Evolutionary conservation across 805 yeast genomes (phyloP), one percentile per base, ranked within the genome.

Genomic region (Ogataea zsoltii): DNA sequence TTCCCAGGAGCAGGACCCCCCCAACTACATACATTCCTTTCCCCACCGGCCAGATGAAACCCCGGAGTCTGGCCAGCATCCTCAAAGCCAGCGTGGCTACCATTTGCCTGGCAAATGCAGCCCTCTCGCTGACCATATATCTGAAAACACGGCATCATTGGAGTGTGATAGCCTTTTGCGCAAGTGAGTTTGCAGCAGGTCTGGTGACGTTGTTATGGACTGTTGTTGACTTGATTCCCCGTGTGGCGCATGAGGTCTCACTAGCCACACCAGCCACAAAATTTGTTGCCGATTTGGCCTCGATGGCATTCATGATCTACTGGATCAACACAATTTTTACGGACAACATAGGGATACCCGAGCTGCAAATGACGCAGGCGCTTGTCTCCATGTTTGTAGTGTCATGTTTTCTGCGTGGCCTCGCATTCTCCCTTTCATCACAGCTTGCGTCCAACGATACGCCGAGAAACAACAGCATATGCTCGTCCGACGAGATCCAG

Each of bases 261-360:
- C 12, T 17, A 10, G 26, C 25, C 26, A 3, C n/a, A 5, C 26
- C 16, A 14, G 23, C 31, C 15, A 21, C 7, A 13, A 11, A 12
- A 7, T 9, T 38, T 11, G 18, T 15, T 2, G 19, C 33, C 26
- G 17, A 15, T 13, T 33, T 53, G 11, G 41, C 46, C 3, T 45
- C 49, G 19, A 35, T 35, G 38, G 38, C 38, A 25, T 25, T 35
- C 11, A 17, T 35, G 19, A 35, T 35, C 38, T 51, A 51, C 38
- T 54, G 58, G 58, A 30, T 54, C 13, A 49, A 50, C 13, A 15
- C 26, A 7, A 25, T 17, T 5, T 21, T 46, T 3, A 17, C 25
- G 7, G 10, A 35, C 38, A 3, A 7, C 19, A 25, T 7, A 3
- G 7, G 3, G 4, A 14, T 15, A 3, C 21, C 15, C 14, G 12